phyloP scores from a whole-genome alignment of 805 yeast species.

The Candida andamanensis region DNA sequence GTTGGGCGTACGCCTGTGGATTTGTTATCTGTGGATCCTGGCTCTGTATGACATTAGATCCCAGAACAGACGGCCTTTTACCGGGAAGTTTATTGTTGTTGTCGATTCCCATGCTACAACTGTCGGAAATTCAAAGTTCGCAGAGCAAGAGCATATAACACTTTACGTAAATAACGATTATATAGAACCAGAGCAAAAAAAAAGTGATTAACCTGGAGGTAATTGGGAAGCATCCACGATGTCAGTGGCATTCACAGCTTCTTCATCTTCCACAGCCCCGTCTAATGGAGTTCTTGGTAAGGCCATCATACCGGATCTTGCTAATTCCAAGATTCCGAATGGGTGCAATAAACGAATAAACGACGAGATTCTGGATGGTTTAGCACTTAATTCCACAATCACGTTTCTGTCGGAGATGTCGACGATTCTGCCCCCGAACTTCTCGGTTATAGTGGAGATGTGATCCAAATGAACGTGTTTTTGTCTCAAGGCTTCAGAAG shows the following conservation, averaged over 20 bases:
- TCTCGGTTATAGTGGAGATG: constrained; percentile 70
- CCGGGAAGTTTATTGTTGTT: too few relatives aligned
- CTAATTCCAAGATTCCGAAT: constrained; percentile 92
- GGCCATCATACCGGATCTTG: constrained; percentile 98
- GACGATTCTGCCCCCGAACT: constrained; percentile 90
- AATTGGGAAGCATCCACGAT: constrained; percentile 82
- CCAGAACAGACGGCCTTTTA: too few relatives aligned
- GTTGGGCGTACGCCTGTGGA: too few relatives aligned
- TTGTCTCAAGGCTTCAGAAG: constrained; percentile 90
- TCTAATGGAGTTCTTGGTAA: constrained; percentile 91
- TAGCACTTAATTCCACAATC: constrained; percentile 89
- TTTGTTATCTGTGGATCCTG: too few relatives aligned
- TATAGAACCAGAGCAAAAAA: background rate
- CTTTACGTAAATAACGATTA: too few relatives aligned
- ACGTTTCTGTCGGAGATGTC: constrained; percentile 93
- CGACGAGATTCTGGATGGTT: constrained; percentile 83
- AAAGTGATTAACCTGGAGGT: constrained; percentile 77
- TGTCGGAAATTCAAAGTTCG: too few relatives aligned
- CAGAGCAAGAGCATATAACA: too few relatives aligned
- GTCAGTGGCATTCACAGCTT: constrained; percentile 51
- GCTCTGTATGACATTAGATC: too few relatives aligned
- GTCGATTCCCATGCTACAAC: too few relatives aligned
- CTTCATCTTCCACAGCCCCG: constrained; percentile 40
- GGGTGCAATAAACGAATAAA: constrained; percentile 89
- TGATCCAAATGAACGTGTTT: constrained; percentile 86